These are phyloP conservation scores for Cylindrotheca closterium DNA, from an alignment of 108 stramenopile genomes.

Conservation along the genomic window DNA sequence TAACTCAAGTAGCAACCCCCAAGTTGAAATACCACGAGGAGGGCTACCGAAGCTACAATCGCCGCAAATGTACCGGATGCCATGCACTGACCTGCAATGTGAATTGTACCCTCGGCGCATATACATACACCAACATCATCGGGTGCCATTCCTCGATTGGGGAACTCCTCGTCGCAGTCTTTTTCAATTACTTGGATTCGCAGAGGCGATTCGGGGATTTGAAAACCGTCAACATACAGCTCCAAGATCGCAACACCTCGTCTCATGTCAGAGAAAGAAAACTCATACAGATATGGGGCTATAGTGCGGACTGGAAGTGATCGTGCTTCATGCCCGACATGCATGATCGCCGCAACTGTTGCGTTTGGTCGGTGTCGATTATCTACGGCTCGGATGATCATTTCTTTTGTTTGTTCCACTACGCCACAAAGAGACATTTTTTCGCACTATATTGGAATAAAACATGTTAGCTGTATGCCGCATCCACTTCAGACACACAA, in stretches of 20 bases:
- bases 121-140: conserved; percentile 14
- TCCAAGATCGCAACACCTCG: conserved; percentile 20
- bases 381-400: too few species aligned
- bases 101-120: conserved; percentile 5
- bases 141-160: neutral
- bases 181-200: conserved; percentile 16
- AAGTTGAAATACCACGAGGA: too few species aligned
- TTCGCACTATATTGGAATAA: too few species aligned
- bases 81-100: conserved; percentile 9
- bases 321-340: too few species aligned
- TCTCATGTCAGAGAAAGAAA: conserved; percentile 1
- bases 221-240: conserved; percentile 21
- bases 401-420: neutral
- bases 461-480: too few species aligned
- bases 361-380: too few species aligned
- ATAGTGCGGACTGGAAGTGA: too few species aligned
- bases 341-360: too few species aligned
- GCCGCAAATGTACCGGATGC: too few species aligned
- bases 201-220: conserved; percentile 30
- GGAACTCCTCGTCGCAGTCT: conserved; percentile 2
- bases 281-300: conserved; percentile 17
- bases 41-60: too few species aligned
- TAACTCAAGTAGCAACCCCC: conserved; percentile 8
- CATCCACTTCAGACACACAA: too few species aligned
- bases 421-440: too few species aligned